phyloP scores from a whole-genome alignment of 495 filamentous ascomycete species.

The Tuber melanosporum region DNA sequence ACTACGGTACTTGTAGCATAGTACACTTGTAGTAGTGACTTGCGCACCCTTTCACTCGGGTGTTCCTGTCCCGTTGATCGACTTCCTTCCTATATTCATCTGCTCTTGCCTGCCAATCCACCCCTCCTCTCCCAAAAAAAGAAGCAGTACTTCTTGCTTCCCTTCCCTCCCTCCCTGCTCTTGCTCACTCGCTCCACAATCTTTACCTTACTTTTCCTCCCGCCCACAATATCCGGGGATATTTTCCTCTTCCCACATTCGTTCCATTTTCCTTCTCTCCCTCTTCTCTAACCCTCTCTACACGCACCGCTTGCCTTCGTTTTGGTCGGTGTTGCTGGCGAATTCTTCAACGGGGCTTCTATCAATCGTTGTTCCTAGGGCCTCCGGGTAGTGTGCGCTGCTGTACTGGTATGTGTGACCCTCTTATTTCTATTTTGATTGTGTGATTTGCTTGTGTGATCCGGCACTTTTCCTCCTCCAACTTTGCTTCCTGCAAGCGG shows the following conservation, averaged over 20 bases:
- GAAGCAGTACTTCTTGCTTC: slow-evolving; percentile 2
- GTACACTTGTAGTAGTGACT: neutral
- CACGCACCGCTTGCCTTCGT: neutral
- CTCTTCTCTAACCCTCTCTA: neutral
- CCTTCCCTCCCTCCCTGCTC: neutral
- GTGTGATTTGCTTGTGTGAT: neutral
- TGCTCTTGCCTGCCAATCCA: neutral
- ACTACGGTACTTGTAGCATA: too few species aligned
- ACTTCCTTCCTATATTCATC: slow-evolving; percentile 3
- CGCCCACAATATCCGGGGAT: neutral
- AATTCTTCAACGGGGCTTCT: neutral
- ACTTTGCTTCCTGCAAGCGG: neutral
- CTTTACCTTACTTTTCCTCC: neutral
- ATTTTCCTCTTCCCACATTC: neutral
- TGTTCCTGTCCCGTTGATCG: slow-evolving; percentile 1
- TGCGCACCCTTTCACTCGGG: neutral
- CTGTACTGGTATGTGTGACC: neutral
- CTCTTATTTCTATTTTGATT: neutral
- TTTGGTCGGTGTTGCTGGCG: neutral
- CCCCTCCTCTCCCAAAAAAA: neutral
- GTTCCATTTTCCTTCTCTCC: neutral
- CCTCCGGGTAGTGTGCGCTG: neutral
- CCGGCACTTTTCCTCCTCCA: neutral
- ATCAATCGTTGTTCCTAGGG: neutral
- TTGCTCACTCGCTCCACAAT: neutral